Percentiles rank a stretch among this genome's conserved stretches.
Evolutionary conservation across 306 rosid species (phyloP).

Genomic region (Morella rubra): DNA sequence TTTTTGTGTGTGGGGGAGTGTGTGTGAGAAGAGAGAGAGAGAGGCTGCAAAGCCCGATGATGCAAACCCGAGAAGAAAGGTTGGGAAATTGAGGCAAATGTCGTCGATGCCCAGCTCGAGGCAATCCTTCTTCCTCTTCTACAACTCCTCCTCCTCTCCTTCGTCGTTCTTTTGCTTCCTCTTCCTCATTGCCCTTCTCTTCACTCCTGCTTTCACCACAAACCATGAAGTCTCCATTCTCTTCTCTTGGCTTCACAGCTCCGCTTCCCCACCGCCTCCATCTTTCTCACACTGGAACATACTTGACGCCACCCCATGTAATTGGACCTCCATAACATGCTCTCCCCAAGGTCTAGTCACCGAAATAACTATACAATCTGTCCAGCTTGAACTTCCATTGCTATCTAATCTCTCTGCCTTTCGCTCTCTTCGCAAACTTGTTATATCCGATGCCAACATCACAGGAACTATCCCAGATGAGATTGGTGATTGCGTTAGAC

Average conservation of each 20-base stretch:
- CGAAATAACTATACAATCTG: slow-evolving; percentile 61
- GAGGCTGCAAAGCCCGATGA: slow-evolving; percentile 40
- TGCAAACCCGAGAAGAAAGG: slow-evolving; percentile 53
- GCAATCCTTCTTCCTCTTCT: slow-evolving; percentile 34
- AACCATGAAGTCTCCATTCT: slow-evolving; percentile 76
- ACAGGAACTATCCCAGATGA: slow-evolving; percentile 62
- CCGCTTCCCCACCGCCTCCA: slow-evolving; percentile 41
- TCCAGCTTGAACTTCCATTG: slow-evolving; percentile 65
- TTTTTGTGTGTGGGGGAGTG: slow-evolving; percentile 3
- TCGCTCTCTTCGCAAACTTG: slow-evolving; percentile 48
- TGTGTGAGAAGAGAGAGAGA: slow-evolving; percentile 19
- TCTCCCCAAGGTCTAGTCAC: slow-evolving; percentile 60
- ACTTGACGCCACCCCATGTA: slow-evolving; percentile 68
- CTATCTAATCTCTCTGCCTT: slow-evolving; percentile 70
- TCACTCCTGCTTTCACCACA: slow-evolving; percentile 42
- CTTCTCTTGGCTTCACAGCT: slow-evolving; percentile 73
- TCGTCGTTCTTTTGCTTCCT: slow-evolving; percentile 17
- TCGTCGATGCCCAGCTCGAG: slow-evolving; percentile 48
- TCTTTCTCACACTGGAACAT: slow-evolving; percentile 68
- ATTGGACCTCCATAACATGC: slow-evolving; percentile 82
- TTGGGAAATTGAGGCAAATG: slow-evolving; percentile 66
- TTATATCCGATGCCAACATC: slow-evolving; percentile 75
- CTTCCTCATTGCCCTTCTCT: slow-evolving; percentile 22
- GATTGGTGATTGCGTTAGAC: slow-evolving; percentile 55
- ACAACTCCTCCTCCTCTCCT: slow-evolving; percentile 13